Base-by-base conservation (phyloP, 257 asterid genomes). In the Fraxinus quadrangulata region DNA sequence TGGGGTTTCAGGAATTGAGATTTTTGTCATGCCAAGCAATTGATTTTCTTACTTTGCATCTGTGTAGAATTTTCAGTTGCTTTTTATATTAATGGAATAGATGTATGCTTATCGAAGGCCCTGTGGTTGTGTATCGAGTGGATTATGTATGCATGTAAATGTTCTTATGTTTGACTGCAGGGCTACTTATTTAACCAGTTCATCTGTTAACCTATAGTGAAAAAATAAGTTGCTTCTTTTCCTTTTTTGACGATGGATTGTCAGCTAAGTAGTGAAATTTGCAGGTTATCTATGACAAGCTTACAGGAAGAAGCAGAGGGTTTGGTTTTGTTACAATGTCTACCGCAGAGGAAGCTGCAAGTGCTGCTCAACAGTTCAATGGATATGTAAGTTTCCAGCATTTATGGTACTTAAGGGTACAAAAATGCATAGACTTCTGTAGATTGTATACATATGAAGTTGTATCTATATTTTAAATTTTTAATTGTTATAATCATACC, bases 251-350 rank as follows among this genome's bases (percentile, higher is more conserved):
- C 6, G 26, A 51, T 51, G 7, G 63, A 17, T 14, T 13, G 23
- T 17, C 9, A 19, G 9, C 23, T 54, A 54, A 17, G n/a, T 54
- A 54, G 1, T 49, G 51, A 17, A 68, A 77, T 74, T 56, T 82
- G 83, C 88, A 95, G 99, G 99, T 92, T 81, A 95, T 95, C 83
- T 92, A 95, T 72, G 98, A 92, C 87, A 95, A 90, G 85, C 31
- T 42, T 6, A 67, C 96, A 0, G 99, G 97, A 81, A 88, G 96
- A 82, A 95, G 99, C 79, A 83, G 96, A 80, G 99, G 99, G 12
- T 95, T 91, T 59, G 99, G 96, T 72, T 95, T 92, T 51, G 98
- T 95, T 77, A 92, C 99, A 16, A 95, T 92, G 98, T 88, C 98
- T 36, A 54, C 92, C 4, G 77, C 75, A 8, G 86, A 90, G 82